phyloP scores from a whole-genome alignment of 306 rosid genomes.

The Dalbergia cochinchinensis region DNA sequence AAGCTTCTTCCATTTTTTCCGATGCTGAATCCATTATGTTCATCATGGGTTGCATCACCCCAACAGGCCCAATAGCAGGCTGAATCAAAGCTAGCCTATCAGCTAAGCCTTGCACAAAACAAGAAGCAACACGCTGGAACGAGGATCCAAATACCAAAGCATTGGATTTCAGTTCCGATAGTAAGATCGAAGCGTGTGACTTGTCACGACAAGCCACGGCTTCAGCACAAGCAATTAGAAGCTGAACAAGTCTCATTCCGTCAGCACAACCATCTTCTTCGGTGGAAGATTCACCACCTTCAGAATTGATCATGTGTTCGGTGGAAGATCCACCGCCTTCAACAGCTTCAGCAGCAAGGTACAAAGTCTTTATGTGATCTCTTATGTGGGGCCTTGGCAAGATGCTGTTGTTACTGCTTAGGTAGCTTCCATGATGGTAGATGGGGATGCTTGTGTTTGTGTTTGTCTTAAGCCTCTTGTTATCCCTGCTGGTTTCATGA shows the following conservation, averaged over 20 bases:
- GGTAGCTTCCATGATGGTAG: conserved; percentile 38
- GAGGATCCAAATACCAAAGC: conserved; percentile 87
- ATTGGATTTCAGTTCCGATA: conserved; percentile 67
- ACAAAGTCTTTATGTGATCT: conserved; percentile 79
- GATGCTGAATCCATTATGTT: conserved; percentile 61
- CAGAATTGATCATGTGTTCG: conserved; percentile 46
- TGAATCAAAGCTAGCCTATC: conserved; percentile 68
- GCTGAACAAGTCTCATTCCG: conserved; percentile 88
- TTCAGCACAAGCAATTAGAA: conserved; percentile 85
- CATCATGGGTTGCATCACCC: conserved; percentile 50
- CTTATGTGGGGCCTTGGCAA: conserved; percentile 59
- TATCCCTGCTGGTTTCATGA: conserved; percentile 51
- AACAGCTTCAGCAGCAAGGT: conserved; percentile 69
- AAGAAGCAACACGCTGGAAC: conserved; percentile 87
- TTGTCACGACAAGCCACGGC: conserved; percentile 93
- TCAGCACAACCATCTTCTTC: conserved; percentile 68
- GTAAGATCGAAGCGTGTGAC: conserved; percentile 67
- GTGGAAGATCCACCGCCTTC: conserved; percentile 58
- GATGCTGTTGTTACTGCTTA: conserved; percentile 46
- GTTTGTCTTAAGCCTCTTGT: conserved; percentile 60
- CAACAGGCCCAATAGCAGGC: conserved; percentile 58
- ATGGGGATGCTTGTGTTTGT: conserved; percentile 39
- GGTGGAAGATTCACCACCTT: conserved; percentile 32
- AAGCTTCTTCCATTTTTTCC: conserved; percentile 76
- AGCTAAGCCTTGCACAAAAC: conserved; percentile 79